Evolutionary conservation across 129 eudicot species (phyloP).

Genomic region (Flaveria linearis): DNA sequence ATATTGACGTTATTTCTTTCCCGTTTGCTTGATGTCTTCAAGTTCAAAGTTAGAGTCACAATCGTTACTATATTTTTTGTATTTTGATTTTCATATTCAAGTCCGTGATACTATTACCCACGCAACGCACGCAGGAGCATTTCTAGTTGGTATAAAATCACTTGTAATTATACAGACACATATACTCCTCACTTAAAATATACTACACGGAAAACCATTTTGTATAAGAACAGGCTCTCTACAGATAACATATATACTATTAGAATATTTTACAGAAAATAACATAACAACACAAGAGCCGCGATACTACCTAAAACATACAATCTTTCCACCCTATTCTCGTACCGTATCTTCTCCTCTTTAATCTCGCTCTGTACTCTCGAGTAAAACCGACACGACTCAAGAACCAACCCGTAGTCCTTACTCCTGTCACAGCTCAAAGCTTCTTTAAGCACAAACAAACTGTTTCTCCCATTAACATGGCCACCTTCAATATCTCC

Average conservation of each 20-base stretch:
- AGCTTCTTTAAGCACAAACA: conserved; percentile 77
- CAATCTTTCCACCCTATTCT: conserved; percentile 68
- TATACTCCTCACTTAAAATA: too few relatives aligned
- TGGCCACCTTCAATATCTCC: conserved; percentile 91
- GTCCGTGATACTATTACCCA: too few relatives aligned
- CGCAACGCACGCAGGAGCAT: too few relatives aligned
- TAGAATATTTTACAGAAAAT: conserved; percentile 41
- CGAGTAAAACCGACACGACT: conserved; percentile 63
- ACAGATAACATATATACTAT: neutral
- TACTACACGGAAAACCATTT: too few relatives aligned
- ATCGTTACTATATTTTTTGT: too few relatives aligned
- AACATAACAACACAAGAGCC: conserved; percentile 53
- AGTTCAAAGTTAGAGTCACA: too few relatives aligned
- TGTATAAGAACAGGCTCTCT: neutral
- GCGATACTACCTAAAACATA: conserved; percentile 66
- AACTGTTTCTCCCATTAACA: conserved; percentile 80
- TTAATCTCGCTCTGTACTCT: conserved; percentile 58
- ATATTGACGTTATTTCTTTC: too few relatives aligned
- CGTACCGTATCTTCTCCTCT: conserved; percentile 78
- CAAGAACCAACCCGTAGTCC: conserved; percentile 66
- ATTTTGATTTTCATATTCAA: too few relatives aligned
- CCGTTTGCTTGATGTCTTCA: too few relatives aligned
- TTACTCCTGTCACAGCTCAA: conserved; percentile 66
- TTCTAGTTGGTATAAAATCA: too few relatives aligned
- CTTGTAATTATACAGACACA: too few relatives aligned